Evolutionary conservation across 2,329 filamentous ascomycete species (phyloP).

Genomic region (Cytospora piceae): DNA sequence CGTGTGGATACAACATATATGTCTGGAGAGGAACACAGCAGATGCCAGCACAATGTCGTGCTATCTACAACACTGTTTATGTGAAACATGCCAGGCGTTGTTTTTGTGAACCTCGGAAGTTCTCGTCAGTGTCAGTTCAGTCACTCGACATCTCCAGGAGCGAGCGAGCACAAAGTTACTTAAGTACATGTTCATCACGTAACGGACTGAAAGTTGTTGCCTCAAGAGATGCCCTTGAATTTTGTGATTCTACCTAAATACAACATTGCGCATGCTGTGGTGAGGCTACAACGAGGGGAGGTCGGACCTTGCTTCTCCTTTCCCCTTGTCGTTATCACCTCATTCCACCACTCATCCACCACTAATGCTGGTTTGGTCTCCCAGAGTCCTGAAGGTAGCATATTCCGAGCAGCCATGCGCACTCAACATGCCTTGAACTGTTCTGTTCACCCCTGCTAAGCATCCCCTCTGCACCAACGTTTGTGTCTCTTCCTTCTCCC

Average conservation of each 20-base stretch:
- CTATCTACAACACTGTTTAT: neutral
- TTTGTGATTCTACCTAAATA: constrained; percentile 28
- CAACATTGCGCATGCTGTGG: constrained; percentile 17
- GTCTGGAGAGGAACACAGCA: neutral
- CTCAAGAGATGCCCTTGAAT: constrained; percentile 28
- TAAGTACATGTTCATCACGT: neutral
- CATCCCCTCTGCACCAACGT: constrained; percentile 2
- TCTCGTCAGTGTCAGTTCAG: neutral
- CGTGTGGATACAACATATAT: neutral
- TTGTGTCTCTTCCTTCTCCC: constrained; percentile 1
- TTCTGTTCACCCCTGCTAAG: neutral
- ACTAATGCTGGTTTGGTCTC: constrained; percentile 13
- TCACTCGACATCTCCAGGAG: neutral
- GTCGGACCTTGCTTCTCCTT: neutral
- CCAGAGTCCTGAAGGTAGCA: constrained; percentile 2
- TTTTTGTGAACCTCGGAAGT: neutral
- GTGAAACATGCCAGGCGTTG: neutral
- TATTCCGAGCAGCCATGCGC: constrained; percentile 1
- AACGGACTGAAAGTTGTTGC: neutral
- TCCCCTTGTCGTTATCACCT: neutral
- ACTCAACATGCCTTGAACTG: neutral
- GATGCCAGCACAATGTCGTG: neutral
- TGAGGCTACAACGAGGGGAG: constrained; percentile 15
- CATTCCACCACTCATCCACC: constrained; percentile 2
- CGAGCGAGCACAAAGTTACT: too few species aligned